A percentile compares a stretch with the other conserved stretches of the same genome.
Conservation (phyloP, 2,329 filamentous ascomycete genomes). For the Aspergillus fumigatus region DNA sequence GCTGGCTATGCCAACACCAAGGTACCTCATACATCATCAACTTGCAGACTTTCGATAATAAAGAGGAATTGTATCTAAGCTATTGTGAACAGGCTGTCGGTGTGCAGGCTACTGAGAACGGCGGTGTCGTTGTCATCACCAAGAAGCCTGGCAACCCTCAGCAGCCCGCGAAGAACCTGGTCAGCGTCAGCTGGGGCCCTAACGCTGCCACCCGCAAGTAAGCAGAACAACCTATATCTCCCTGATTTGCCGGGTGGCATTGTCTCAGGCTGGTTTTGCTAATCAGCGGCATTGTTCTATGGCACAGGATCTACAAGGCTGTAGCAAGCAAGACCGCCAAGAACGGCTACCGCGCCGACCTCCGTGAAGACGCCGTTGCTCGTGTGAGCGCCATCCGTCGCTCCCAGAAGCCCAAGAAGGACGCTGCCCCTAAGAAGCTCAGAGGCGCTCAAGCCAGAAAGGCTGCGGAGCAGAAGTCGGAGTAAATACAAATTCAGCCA, state of each 20-base stretch:
- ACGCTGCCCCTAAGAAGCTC: constrained; percentile 66
- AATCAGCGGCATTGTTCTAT: constrained; percentile 3
- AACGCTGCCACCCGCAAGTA: constrained; percentile 76
- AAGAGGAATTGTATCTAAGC: constrained; percentile 4
- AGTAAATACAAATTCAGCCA: constrained; percentile 22
- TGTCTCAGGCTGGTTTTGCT: constrained; percentile 13
- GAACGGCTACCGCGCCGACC: constrained; percentile 77
- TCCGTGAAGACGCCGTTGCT: constrained; percentile 73
- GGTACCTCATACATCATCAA: constrained; percentile 50
- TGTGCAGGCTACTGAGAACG: constrained; percentile 69
- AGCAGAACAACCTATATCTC: constrained; percentile 32
- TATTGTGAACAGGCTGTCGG: constrained; percentile 66
- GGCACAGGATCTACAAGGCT: constrained; percentile 74
- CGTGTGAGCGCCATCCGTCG: constrained; percentile 81
- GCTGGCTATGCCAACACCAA: constrained; percentile 91
- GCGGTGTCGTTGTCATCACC: constrained; percentile 72
- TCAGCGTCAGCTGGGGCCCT: constrained; percentile 64
- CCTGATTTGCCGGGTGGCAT: neutral
- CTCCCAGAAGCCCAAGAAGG: constrained; percentile 75
- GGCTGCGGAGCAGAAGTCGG: constrained; percentile 47
- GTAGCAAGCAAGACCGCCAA: constrained; percentile 80
- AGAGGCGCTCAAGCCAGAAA: constrained; percentile 75
- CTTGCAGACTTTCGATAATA: neutral
- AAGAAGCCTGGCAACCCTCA: constrained; percentile 73
- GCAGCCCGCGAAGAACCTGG: constrained; percentile 65